Evolutionary conservation across 257 asterid species (phyloP).

Genomic region (Solanum appendiculatum): DNA sequence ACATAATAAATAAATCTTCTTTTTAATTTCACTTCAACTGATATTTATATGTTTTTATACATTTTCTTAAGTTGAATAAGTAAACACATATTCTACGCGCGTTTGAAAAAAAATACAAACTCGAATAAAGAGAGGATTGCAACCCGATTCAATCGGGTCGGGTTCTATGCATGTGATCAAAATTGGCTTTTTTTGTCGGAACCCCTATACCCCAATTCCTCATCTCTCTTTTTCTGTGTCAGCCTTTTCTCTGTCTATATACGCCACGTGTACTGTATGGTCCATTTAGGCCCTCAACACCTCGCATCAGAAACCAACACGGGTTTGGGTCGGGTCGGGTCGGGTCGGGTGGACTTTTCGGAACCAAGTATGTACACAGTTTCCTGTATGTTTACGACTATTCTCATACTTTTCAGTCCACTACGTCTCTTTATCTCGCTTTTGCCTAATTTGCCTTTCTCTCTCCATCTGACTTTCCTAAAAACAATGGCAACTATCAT

Average conservation of each 20-base stretch:
- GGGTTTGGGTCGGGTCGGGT: not conserved
- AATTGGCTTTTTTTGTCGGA: not conserved
- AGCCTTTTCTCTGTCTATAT: not conserved
- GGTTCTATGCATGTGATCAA: not conserved
- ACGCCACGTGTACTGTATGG: not conserved
- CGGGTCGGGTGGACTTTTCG: not conserved
- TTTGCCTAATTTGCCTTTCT: not conserved
- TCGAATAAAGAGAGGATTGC: not conserved
- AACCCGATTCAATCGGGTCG: not conserved
- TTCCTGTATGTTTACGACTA: not conserved
- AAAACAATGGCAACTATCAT: constrained; percentile 19
- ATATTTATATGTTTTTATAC: no score
- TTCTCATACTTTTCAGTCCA: constrained; percentile 25
- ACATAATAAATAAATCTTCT: not conserved
- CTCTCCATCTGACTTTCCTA: constrained; percentile 17
- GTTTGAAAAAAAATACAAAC: not conserved
- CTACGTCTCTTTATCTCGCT: constrained; percentile 26
- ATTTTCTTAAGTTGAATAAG: no score
- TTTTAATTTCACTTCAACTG: not conserved
- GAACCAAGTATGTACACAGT: not conserved
- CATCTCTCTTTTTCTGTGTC: not conserved
- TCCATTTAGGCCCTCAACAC: not conserved
- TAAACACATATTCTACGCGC: no score
- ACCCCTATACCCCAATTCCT: not conserved
- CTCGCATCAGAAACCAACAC: not conserved